phyloP scores from a whole-genome alignment of 2,329 filamentous ascomycete species.

The Calycina herbarum region DNA sequence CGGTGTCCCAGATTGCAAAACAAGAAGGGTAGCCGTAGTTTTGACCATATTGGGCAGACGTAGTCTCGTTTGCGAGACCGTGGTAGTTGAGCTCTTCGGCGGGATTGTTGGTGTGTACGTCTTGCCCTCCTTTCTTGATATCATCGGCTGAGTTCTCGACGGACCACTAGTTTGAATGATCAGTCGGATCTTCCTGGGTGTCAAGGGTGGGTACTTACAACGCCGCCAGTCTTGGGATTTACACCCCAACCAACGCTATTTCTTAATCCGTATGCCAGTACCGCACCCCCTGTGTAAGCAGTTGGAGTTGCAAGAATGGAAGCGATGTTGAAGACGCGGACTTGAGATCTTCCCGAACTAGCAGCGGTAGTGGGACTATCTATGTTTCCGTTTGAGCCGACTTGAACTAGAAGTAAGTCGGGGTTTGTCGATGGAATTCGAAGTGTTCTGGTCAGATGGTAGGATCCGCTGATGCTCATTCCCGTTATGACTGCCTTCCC shows the following conservation, averaged over 20 bases:
- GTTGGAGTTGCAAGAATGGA: conserved; percentile 36
- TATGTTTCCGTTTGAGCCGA: conserved; percentile 64
- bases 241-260: conserved; percentile 73
- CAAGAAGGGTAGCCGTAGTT: conserved; percentile 75
- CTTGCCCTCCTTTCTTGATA: conserved; percentile 55
- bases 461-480: conserved; percentile 56
- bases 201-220: conserved; percentile 43
- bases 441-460: conserved; percentile 65
- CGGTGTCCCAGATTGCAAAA: conserved; percentile 63
- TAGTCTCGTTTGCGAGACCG: conserved; percentile 50
- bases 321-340: conserved; percentile 60
- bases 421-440: conserved; percentile 57
- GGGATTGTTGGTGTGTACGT: conserved; percentile 68
- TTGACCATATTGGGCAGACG: conserved; percentile 38
- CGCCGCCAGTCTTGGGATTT: conserved; percentile 52
- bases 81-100: conserved; percentile 75
- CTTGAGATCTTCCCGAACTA: conserved; percentile 60
- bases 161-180: background rate
- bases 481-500: conserved; percentile 55
- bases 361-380: conserved; percentile 54
- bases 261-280: conserved; percentile 69
- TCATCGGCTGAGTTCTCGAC: conserved; percentile 74
- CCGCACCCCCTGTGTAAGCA: conserved; percentile 48
- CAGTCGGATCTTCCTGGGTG: background rate
- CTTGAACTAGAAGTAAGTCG: conserved; percentile 62